These are phyloP conservation scores for Calendula officinalis DNA, from an alignment of 129 eudicot genomes.

Conservation along the genomic window DNA sequence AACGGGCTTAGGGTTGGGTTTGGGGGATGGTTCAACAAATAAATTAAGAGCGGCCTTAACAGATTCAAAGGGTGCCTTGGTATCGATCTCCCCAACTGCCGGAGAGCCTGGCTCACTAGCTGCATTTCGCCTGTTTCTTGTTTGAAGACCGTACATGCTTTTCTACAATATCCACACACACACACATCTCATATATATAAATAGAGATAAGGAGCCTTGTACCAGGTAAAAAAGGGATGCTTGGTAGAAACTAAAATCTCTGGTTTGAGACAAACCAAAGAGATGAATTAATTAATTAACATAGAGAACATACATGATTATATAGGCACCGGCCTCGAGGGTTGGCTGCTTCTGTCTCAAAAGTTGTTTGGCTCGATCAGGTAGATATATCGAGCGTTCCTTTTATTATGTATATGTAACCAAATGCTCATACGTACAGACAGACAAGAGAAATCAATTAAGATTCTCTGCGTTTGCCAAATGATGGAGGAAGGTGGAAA, in stretches of 20 bases:
- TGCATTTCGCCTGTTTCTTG: slow-evolving; percentile 45
- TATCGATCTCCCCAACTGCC: slow-evolving; percentile 70
- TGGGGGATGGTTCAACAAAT: slow-evolving; percentile 66
- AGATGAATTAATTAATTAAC: not conserved
- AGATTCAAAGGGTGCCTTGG: slow-evolving; percentile 76
- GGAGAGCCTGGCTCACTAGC: slow-evolving; percentile 32
- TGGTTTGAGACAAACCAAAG: no score
- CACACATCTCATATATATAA: not conserved
- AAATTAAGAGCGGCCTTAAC: slow-evolving; percentile 83
- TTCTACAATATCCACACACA: slow-evolving; percentile 16
- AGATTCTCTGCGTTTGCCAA: slow-evolving; percentile 15
- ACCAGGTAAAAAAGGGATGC: not conserved
- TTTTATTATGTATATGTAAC: not conserved
- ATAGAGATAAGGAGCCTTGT: not conserved
- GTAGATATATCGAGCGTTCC: not conserved
- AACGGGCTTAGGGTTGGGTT: slow-evolving; percentile 30
- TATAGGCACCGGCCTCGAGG: no score
- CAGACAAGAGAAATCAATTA: slow-evolving; percentile 20
- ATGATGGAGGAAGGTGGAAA: slow-evolving; percentile 18
- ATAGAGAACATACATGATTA: no score
- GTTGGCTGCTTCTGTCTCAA: not conserved
- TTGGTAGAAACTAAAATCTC: not conserved
- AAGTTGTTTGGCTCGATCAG: not conserved
- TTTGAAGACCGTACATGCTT: slow-evolving; percentile 42
- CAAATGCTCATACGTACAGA: not conserved